Evolutionary conservation across 106 monocot genomes (phyloP).

Genomic region (Amphibolis antarctica): DNA sequence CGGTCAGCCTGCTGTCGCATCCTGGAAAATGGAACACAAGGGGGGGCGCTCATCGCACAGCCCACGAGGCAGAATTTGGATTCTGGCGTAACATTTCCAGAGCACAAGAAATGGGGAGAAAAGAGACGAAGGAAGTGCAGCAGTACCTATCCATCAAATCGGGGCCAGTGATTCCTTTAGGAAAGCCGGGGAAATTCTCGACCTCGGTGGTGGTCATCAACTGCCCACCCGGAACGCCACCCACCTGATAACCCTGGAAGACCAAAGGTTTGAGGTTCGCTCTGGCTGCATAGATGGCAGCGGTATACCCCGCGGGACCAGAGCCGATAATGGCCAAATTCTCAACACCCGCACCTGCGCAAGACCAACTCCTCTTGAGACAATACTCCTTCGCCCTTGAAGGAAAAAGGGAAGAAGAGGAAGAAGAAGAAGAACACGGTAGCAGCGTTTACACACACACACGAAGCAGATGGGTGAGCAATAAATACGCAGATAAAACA

Average conservation of each 20-base stretch:
- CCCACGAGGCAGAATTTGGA: no score
- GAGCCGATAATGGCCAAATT: conserved; percentile 93
- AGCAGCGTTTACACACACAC: no score
- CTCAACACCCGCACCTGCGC: conserved; percentile 45
- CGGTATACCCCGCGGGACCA: conserved; percentile 95
- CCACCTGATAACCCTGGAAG: conserved; percentile 94
- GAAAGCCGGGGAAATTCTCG: conserved; percentile 97
- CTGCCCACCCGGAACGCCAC: conserved; percentile 95
- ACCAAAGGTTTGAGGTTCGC: conserved; percentile 92
- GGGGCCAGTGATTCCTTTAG: conserved; percentile 87
- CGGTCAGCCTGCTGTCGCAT: conserved; percentile 86
- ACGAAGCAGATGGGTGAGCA: no score
- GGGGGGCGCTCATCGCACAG: neutral
- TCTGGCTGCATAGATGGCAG: conserved; percentile 92
- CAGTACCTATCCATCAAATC: conserved; percentile 99
- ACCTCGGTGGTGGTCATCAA: conserved; percentile 97
- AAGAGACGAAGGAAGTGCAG: no score
- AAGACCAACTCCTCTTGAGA: no score
- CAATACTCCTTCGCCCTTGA: no score
- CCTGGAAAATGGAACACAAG: conserved; percentile 27
- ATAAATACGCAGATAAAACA: no score
- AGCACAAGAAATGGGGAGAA: neutral
- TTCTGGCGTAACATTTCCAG: no score
- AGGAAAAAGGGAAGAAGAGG: no score
- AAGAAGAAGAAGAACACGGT: no score